Evolutionary conservation across 345 rosid species (phyloP), one percentile per base, ranked within the genome.

Genomic region (Trapa incisa): DNA sequence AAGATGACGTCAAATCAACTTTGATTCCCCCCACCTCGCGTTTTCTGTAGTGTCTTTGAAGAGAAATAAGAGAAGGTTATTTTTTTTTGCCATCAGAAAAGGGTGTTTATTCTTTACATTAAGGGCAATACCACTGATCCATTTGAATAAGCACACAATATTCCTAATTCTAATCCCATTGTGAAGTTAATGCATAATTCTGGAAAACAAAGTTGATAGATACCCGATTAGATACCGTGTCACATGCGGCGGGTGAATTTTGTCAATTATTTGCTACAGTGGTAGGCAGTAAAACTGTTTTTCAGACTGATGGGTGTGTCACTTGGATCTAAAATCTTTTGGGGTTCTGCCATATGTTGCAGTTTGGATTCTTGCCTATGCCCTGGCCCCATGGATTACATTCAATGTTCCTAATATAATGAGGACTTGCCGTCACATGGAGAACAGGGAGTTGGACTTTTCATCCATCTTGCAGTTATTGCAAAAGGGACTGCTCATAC

Each of bases 41-140:
- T 1, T n/a, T 32, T 53, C 15, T 67, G 62, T 67, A 61, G 69
- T 67, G 7, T 52, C 69, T 52, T 67, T 54, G 32, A 67, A 67
- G 69, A 61, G 37, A 67, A 67, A 50, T n/a, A 15, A 50, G 38
- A 67, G 35, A 64, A 64, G 29, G 29, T 0, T 22, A 22, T 22
- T 22, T 22, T 22, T 22, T 22, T 22, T 22, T 22, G 29, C 29
- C 29, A 22, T 22, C 29, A 22, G 29, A 22, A 22, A 22, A 22
- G 29, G 4, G 60, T 48, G 53, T n/a, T 33, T 14, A 10, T 69
- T 69, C 47, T 66, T 69, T 69, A 61, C 35, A 58, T 33, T 33
- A 43, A 39, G 33, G 72, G 29, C 66, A 60, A 42, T 22, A 4
- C 15, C 37, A 22, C 35, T 9, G 32, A 3, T 8, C 45, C 45